phyloP scores from a whole-genome alignment of 768 basidiomycete species.

The Lenzites betulinus region DNA sequence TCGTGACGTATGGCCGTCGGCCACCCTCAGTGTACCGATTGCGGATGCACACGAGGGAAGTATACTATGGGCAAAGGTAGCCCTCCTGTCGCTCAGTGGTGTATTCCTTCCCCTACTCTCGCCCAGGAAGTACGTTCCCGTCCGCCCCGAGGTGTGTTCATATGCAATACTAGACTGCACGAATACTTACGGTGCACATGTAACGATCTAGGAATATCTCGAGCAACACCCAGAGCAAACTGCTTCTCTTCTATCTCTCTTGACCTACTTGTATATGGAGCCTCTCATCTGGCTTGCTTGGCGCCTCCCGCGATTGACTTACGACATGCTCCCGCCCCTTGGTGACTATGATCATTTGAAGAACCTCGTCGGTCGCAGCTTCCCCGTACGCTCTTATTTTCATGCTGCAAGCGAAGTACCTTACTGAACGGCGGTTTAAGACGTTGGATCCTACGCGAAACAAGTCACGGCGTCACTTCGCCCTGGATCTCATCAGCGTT shows the following conservation, averaged over 20 bases:
- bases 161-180: not conserved
- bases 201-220: not conserved
- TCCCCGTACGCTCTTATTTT: not conserved
- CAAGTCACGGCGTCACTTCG: constrained; percentile 36
- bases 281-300: constrained; percentile 32
- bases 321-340: constrained; percentile 36
- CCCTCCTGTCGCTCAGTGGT: constrained; percentile 35
- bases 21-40: constrained; percentile 36
- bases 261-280: constrained; percentile 40
- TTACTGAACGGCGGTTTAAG: constrained; percentile 14
- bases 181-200: not conserved
- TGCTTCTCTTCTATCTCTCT: constrained; percentile 40
- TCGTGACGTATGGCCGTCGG: constrained; percentile 42
- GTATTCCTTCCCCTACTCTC: constrained; percentile 41
- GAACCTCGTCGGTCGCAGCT: constrained; percentile 21
- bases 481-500: constrained; percentile 35
- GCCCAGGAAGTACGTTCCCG: constrained; percentile 42
- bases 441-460: constrained; percentile 40
- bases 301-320: constrained; percentile 30
- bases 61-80: constrained; percentile 41
- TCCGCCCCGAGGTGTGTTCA: constrained; percentile 36
- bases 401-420: not conserved
- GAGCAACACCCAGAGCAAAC: constrained; percentile 46
- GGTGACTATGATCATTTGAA: constrained; percentile 30
- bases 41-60: constrained; percentile 35